phyloP scores from a whole-genome alignment of 225 moss, liverwort and hornwort species.

The Bryoerythrophyllum caledonicum region DNA sequence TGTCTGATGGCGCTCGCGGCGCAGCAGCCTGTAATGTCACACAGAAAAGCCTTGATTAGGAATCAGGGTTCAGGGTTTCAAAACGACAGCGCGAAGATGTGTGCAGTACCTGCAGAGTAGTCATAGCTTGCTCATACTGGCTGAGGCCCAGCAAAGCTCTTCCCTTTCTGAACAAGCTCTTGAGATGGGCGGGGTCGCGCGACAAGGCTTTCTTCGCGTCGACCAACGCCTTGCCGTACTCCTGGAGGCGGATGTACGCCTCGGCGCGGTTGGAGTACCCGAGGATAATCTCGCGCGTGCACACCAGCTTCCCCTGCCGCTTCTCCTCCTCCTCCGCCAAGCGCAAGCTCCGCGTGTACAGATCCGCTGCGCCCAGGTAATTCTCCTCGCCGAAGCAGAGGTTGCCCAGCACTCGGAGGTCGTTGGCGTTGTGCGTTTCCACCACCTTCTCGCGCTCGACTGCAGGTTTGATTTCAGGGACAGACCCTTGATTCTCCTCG shows the following conservation, averaged over 20 bases:
- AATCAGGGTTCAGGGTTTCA: not conserved
- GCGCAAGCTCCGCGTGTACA: conserved; percentile 68
- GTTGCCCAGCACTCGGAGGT: conserved; percentile 76
- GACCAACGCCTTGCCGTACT: conserved; percentile 70
- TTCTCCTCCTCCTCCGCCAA: conserved; percentile 69
- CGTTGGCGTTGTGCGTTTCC: conserved; percentile 48
- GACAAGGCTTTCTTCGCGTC: conserved; percentile 76
- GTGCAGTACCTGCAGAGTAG: conserved; percentile 54
- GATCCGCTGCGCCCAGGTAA: conserved; percentile 57
- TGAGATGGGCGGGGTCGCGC: conserved; percentile 70
- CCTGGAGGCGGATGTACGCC: conserved; percentile 78
- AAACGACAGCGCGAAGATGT: not conserved
- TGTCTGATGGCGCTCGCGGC: conserved; percentile 73
- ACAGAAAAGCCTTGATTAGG: not conserved
- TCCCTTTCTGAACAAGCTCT: conserved; percentile 90
- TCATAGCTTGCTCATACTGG: conserved; percentile 74
- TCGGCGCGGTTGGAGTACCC: conserved; percentile 94
- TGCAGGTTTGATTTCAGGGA: not conserved
- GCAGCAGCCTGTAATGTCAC: conserved; percentile 47
- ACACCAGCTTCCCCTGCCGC: conserved; percentile 32
- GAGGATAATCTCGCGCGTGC: conserved; percentile 75
- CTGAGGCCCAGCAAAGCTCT: conserved; percentile 78
- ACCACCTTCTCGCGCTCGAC: not conserved
- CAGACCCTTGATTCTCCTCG: not conserved
- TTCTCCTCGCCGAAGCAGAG: conserved; percentile 68